phyloP scores from a whole-genome alignment of 2,329 filamentous ascomycete genomes.

The Macrophomina pseudophaseolina region DNA sequence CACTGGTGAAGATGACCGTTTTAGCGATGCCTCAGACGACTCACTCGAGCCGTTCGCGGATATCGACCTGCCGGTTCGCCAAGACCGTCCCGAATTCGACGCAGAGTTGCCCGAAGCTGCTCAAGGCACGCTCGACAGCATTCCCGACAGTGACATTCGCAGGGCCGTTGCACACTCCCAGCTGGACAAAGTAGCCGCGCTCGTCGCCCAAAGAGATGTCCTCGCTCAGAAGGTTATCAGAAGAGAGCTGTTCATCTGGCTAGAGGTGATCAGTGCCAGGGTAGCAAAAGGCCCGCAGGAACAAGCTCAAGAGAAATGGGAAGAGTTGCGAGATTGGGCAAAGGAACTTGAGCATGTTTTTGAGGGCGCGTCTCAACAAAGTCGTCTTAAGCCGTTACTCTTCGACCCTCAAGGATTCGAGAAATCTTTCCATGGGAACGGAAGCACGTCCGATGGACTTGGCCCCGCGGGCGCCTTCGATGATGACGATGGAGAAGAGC shows the following conservation, averaged over 20 bases:
- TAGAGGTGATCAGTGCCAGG: constrained; percentile 4
- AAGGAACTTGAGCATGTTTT: background rate
- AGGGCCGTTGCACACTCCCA: constrained; percentile 1
- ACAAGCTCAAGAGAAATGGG: constrained; percentile 2
- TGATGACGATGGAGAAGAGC: background rate
- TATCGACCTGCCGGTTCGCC: background rate
- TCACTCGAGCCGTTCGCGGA: background rate
- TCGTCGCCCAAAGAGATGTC: constrained; percentile 14
- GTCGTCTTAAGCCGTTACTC: background rate
- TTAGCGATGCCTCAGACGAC: constrained; percentile 13
- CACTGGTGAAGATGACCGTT: constrained; percentile 6
- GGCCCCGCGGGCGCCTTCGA: background rate
- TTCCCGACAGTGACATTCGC: constrained; percentile 10
- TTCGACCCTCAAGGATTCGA: constrained; percentile 12
- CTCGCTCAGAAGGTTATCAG: constrained; percentile 9
- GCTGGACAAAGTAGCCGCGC: background rate
- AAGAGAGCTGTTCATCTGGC: constrained; percentile 17
- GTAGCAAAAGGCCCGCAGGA: background rate
- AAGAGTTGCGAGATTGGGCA: constrained; percentile 14
- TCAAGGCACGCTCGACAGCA: constrained; percentile 1
- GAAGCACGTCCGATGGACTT: background rate
- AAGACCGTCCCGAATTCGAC: background rate
- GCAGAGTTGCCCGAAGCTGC: background rate
- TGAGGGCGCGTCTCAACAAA: background rate
- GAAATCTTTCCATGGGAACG: background rate